Conservation (phyloP, 2,329 filamentous ascomycete genomes). For the Fusarium succisae region DNA sequence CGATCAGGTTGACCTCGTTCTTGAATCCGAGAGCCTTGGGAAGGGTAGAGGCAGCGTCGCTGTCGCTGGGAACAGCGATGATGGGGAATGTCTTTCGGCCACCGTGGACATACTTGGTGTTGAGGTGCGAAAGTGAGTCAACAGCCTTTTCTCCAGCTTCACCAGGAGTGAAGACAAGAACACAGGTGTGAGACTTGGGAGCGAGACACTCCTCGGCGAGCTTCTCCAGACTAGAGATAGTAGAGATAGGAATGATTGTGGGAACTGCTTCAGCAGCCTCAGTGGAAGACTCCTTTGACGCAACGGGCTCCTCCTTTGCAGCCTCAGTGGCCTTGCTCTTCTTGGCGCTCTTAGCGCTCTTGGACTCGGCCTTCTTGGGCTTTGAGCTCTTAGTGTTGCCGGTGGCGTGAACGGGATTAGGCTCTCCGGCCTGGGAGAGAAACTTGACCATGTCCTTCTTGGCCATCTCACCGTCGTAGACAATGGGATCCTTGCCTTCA, state of each 20-base stretch:
- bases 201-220: constrained; percentile 78
- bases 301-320: constrained; percentile 41
- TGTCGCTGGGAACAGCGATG: constrained; percentile 72
- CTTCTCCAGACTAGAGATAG: constrained; percentile 70
- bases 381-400: constrained; percentile 51
- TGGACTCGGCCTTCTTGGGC: constrained; percentile 51
- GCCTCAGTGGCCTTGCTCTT: constrained; percentile 45
- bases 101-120: constrained; percentile 75
- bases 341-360: constrained; percentile 48
- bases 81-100: constrained; percentile 82
- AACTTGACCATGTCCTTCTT: constrained; percentile 85
- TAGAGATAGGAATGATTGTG: constrained; percentile 68
- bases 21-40: constrained; percentile 64
- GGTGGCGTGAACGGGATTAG: constrained; percentile 74
- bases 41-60: constrained; percentile 54
- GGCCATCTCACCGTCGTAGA: constrained; percentile 85
- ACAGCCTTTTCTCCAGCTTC: constrained; percentile 66
- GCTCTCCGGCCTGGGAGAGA: constrained; percentile 78
- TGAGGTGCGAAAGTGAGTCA: constrained; percentile 74
- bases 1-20: constrained; percentile 75
- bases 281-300: constrained; percentile 35
- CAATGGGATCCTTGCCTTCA: constrained; percentile 71
- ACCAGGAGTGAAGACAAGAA: constrained; percentile 76
- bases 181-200: constrained; percentile 81
- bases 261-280: constrained; percentile 43